Conservation (phyloP, 2,329 filamentous ascomycete species). For the Ambrosiella beaveri region DNA sequence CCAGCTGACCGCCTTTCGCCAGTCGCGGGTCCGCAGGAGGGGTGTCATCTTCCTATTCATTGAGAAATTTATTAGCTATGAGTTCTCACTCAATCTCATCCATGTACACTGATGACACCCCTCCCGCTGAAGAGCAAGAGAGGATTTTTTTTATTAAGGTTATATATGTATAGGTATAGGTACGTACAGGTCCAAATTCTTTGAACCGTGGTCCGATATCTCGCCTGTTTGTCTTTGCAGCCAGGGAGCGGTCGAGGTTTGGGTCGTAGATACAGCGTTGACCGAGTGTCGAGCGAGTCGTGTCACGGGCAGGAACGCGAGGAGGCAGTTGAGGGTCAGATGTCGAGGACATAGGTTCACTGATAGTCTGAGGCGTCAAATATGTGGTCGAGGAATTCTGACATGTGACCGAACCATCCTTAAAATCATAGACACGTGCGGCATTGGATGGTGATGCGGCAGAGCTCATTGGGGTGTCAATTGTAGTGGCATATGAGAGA, state of each 20-base stretch:
- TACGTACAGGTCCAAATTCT: slow-evolving; percentile 51
- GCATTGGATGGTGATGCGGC: neutral
- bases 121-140: slow-evolving; percentile 20
- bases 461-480: slow-evolving; percentile 29
- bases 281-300: slow-evolving; percentile 34
- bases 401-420: slow-evolving; percentile 1
- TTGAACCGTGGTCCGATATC: slow-evolving; percentile 43
- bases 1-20: slow-evolving; percentile 45
- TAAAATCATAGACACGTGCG: neutral
- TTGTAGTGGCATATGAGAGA: slow-evolving; percentile 21
- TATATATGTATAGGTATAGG: slow-evolving; percentile 20
- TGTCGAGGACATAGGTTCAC: slow-evolving; percentile 14
- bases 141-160: slow-evolving; percentile 6
- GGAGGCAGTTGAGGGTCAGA: slow-evolving; percentile 16
- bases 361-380: slow-evolving; percentile 19
- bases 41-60: slow-evolving; percentile 60
- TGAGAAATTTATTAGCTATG: slow-evolving; percentile 25
- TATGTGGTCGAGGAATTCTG: neutral
- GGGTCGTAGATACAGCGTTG: slow-evolving; percentile 45
- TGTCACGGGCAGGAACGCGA: slow-evolving; percentile 40
- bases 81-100: slow-evolving; percentile 7
- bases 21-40: slow-evolving; percentile 70
- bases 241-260: slow-evolving; percentile 29
- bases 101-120: slow-evolving; percentile 38
- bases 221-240: slow-evolving; percentile 34